Evolutionary conservation across 2,329 filamentous ascomycete species (phyloP), one percentile per base, ranked within the genome.

Genomic region (Pseudogymnoascus sp.): DNA sequence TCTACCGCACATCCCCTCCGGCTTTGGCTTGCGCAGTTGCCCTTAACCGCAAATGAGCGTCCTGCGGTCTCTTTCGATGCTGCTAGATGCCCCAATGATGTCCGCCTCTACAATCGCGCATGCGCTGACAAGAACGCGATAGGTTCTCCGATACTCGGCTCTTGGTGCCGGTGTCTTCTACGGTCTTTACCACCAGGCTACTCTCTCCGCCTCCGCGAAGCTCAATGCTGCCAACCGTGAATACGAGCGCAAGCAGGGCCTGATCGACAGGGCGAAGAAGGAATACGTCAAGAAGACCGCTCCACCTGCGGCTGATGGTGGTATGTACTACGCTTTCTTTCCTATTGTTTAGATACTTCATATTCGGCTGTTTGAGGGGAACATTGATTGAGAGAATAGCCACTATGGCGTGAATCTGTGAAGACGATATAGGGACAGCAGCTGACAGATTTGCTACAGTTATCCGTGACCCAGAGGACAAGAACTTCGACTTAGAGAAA

Each of bases 141-240:
- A 99, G 94, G 93, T 99, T 77, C 85, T 97, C 77, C 92, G 94
- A 79, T 99, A 93, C 84, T 93, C 92, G 74, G 92, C 92, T 75
- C 89, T 99, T 69, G 89, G 87, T 73, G 82, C 91, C 73, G 94
- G 94, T 75, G 80, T 97, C 75, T 87, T 96, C 80, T 99, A 99
- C 82, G 94, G 94, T 76, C 86, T 96, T 81, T 90, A 87, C 78
- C 93, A 96, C 82, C 94, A 99, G 81, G 82, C 88, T 73, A 84
- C 85, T 66, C 88, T 99, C 77, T 87, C 80, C 69, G 77, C 89
- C 62, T 77, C 83, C 72, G 86, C 92, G 73, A 89, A 87, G 78
- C 78, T 83, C 65, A 81, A 86, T 69, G 84, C 87, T 71, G 83
- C 85, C 71, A 80, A 95, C 77, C 85, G 86, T 74, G 90, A 96